phyloP scores from a whole-genome alignment of 441 rosid species.

The Lagerstroemia fauriei region DNA sequence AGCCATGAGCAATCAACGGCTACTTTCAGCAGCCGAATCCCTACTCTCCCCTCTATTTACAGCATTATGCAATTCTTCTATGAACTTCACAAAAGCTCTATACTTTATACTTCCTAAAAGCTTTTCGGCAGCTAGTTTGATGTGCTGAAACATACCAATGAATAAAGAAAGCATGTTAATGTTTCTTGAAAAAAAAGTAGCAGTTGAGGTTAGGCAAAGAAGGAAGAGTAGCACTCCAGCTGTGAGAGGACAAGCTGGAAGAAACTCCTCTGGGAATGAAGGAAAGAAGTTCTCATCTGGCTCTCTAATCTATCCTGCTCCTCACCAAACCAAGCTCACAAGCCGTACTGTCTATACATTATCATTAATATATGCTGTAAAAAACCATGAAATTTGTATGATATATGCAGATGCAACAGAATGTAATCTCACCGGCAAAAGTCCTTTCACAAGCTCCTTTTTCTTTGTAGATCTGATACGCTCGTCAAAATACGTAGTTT shows the following conservation, averaged over 20 bases:
- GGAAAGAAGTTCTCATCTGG: no score
- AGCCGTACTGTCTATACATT: no score
- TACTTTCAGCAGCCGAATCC: constrained; percentile 58
- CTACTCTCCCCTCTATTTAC: constrained; percentile 61
- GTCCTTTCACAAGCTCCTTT: constrained; percentile 42
- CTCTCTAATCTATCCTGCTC: no score
- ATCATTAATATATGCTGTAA: no score
- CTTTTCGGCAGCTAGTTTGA: constrained; percentile 53
- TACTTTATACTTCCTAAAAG: constrained; percentile 61
- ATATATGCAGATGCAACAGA: no score
- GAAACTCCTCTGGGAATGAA: no score
- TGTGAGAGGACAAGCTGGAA: no score
- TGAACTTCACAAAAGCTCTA: constrained; percentile 57
- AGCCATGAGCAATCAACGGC: constrained; percentile 47
- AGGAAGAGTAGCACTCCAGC: no score
- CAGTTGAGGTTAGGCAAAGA: no score
- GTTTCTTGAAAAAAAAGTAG: no score
- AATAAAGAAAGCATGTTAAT: not conserved
- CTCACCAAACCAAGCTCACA: no score
- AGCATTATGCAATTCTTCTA: constrained; percentile 47
- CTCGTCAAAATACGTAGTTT: constrained; percentile 72
- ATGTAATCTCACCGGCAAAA: not conserved
- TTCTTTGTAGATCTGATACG: constrained; percentile 65
- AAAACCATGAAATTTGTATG: no score
- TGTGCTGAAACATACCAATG: constrained; percentile 44